Evolutionary conservation across 2,329 filamentous ascomycete species (phyloP).

Genomic region (Alternaria longipes): DNA sequence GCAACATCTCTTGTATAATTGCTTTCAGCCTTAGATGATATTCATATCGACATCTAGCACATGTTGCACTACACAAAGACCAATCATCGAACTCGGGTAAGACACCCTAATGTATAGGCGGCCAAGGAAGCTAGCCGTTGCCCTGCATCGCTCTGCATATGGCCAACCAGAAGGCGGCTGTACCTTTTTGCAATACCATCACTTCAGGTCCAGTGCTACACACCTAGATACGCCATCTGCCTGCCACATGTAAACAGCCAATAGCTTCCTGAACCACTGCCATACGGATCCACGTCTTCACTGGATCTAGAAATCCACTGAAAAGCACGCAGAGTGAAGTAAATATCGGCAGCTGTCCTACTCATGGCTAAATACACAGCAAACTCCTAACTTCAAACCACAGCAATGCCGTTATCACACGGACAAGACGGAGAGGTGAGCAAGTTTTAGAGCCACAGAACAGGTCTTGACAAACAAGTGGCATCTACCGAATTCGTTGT

Average conservation of each 20-base stretch:
- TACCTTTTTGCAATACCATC: constrained; percentile 5
- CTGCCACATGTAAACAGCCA: neutral
- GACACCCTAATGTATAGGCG: neutral
- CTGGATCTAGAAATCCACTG: neutral
- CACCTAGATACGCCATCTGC: neutral
- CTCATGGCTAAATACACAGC: neutral
- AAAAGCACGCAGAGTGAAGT: neutral
- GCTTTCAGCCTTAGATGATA: neutral
- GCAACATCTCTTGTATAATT: neutral
- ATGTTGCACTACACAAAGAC: neutral
- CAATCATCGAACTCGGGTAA: neutral
- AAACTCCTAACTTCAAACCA: neutral
- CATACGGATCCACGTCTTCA: neutral
- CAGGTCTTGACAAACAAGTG: neutral
- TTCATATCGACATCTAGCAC: neutral
- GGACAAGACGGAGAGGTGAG: neutral
- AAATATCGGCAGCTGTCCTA: neutral
- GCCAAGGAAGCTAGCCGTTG: neutral
- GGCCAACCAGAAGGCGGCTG: neutral
- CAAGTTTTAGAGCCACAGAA: neutral
- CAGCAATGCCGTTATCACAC: neutral
- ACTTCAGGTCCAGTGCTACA: neutral
- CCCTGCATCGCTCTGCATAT: constrained; percentile 1
- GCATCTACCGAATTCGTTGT: neutral
- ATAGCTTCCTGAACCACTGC: neutral